These are phyloP conservation scores for Mycena indigotica DNA, from an alignment of 768 basidiomycete genomes.

Conservation along the genomic window DNA sequence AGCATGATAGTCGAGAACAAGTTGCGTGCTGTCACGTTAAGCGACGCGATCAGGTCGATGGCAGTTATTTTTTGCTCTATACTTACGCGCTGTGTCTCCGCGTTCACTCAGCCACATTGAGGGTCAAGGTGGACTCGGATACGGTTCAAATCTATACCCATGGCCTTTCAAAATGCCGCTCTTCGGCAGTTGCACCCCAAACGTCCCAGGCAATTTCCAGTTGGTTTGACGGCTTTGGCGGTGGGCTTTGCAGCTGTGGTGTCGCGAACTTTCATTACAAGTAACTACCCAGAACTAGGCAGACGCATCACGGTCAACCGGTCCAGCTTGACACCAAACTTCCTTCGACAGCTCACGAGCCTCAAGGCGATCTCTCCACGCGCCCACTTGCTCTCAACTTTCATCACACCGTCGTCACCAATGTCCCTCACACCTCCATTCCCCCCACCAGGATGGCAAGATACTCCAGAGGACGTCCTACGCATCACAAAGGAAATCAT, in stretches of 20 bases:
- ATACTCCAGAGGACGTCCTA: slow-evolving; percentile 62
- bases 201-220: slow-evolving; percentile 6
- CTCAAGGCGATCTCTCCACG: slow-evolving; percentile 28
- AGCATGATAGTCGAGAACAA: neutral
- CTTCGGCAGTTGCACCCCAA: slow-evolving; percentile 12
- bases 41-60: neutral
- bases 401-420: slow-evolving; percentile 34
- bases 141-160: too few relatives aligned
- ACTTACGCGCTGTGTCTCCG: too few relatives aligned
- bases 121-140: too few relatives aligned
- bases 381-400: slow-evolving; percentile 33
- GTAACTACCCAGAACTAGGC: slow-evolving; percentile 38
- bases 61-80: neutral
- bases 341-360: slow-evolving; percentile 16
- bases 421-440: slow-evolving; percentile 66
- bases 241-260: slow-evolving; percentile 40
- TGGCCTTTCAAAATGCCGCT: slow-evolving; percentile 11
- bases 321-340: slow-evolving; percentile 4
- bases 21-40: neutral
- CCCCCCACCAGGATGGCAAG: slow-evolving; percentile 64
- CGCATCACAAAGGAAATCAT: slow-evolving; percentile 61
- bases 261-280: slow-evolving; percentile 39
- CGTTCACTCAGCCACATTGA: too few relatives aligned
- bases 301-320: slow-evolving; percentile 13
- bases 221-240: neutral